phyloP scores from a whole-genome alignment of 805 yeast species.

The Komagataella ulmi region DNA sequence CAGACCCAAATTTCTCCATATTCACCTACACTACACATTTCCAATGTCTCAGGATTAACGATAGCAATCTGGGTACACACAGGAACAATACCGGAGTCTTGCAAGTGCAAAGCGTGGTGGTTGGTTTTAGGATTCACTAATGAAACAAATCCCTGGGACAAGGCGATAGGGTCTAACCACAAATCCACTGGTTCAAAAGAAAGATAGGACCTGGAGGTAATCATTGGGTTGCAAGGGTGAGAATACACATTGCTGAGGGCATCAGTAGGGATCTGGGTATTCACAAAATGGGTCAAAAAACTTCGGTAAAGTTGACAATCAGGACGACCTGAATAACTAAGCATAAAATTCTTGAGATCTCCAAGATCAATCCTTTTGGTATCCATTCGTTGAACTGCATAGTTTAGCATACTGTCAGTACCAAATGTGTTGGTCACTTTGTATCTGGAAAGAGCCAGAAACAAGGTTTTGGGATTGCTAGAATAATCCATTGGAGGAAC shows the following conservation, averaged over 20 bases:
- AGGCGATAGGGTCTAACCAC: slow-evolving; percentile 75
- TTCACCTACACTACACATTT: slow-evolving; percentile 77
- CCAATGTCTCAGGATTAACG: slow-evolving; percentile 84
- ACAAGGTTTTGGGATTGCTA: slow-evolving; percentile 59
- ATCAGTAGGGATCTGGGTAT: slow-evolving; percentile 50
- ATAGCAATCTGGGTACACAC: slow-evolving; percentile 88
- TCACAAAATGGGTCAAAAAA: slow-evolving; percentile 48
- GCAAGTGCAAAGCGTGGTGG: slow-evolving; percentile 61
- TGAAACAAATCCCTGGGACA: slow-evolving; percentile 80
- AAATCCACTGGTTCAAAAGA: slow-evolving; percentile 80
- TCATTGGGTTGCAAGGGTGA: slow-evolving; percentile 70
- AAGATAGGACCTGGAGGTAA: slow-evolving; percentile 76
- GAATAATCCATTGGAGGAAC: slow-evolving; percentile 71
- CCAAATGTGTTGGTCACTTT: slow-evolving; percentile 79
- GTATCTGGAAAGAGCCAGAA: slow-evolving; percentile 55
- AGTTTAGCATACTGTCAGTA: slow-evolving; percentile 70
- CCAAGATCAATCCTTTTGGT: slow-evolving; percentile 51
- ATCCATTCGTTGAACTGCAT: slow-evolving; percentile 40
- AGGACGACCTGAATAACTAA: slow-evolving; percentile 68
- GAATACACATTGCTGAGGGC: slow-evolving; percentile 69
- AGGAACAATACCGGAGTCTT: slow-evolving; percentile 94
- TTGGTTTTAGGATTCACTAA: slow-evolving; percentile 63
- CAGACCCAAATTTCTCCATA: slow-evolving; percentile 96
- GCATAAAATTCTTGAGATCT: slow-evolving; percentile 68
- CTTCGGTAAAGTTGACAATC: slow-evolving; percentile 41